Base-by-base conservation (phyloP, 208 protist species). In the Tritrichomonas musculus region DNA sequence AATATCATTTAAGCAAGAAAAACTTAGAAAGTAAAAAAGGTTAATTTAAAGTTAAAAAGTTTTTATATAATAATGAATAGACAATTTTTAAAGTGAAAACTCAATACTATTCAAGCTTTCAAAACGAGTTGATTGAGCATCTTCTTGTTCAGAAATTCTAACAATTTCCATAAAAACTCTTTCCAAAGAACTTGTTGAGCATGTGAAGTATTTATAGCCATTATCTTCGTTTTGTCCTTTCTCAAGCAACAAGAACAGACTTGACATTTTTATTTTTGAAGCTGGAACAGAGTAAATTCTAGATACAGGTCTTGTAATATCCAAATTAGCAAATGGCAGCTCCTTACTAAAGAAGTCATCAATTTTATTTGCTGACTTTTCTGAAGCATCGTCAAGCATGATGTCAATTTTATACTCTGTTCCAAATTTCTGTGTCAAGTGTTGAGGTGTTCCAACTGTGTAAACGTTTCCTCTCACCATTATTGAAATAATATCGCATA, bases 141-240 rank as follows among this genome's bases (percentile, higher is more conserved):
- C 73, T n/a, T 82, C 73, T 20, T 39, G 20, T 41, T 82, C 73
- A 50, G 73, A 82, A 0, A 82, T 82, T 44, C 41, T 44, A 13
- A 82, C 73, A 82, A 82, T 82, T 50, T 82, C 73, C 73, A 82
- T 82, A 41, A 82, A 82, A 3, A 82, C 73, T 41, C 41, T 82
- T 27, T 82, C 73, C 14, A 82, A 39, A n/a, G 73, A 82, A 82
- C 39, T 50, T 53, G 73, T 50, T 47, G 73, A 82, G 41, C 73
- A 82, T 47, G 73, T 82, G 25, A 50, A 82, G 39, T 82, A 82
- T 22, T 14, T 9, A 39, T 50, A 82, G 33, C 73, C 73, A 30
- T 44, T 50, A 25, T 82, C 41, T 36, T 39, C 39, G 1, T 82
- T 14, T 33, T 36, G 14, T 17, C 69, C 69, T 77, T 36, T 0